Base-by-base conservation (phyloP, 2,329 filamentous ascomycete species). In the Hypoxylon sp. region DNA sequence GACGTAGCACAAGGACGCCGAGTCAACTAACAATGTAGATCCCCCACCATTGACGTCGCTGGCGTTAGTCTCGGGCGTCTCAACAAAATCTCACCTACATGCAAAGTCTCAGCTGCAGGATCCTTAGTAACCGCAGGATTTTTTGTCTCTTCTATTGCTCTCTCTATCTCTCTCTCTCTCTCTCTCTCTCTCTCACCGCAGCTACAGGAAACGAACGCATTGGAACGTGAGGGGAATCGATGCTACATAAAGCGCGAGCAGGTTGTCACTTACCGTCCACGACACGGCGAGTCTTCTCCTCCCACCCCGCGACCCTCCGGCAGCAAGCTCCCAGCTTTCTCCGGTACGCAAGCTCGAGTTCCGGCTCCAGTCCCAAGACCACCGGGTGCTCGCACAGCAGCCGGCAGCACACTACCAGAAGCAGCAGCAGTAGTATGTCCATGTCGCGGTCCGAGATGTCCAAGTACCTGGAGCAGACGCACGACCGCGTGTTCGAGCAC, bases 401-500 rank as follows among this genome's bases (percentile, higher is more conserved):
- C 49, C 57, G 56, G 62, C 47, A 52, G 59, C 47, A 52, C 59
- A n/a, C n/a, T n/a, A n/a, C n/a, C n/a, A n/a, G n/a, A n/a, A n/a
- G n/a, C n/a, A n/a, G n/a, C n/a, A n/a, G n/a, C n/a, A n/a, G n/a
- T n/a, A n/a, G n/a, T n/a, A n/a, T n/a, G n/a, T n/a, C n/a, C n/a
- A 70, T 70, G 68, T 62, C 68, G 1, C 45, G 65, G 20, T 58
- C 60, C 6, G 78, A 83, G 56, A 78, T 83, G 62, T 73, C 74
- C 62, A 73, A 75, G 60, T 88, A 88, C 71, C 82, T 88, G 58
- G 75, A 83, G 75, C 78, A 87, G 76, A 81, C 79, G 67, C 87
- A 90, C 73, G 84, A 88, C 68, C 80, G 81, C 58, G 82, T 90
- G 69, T 90, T 91, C 67, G 83, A 88, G 65, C 83, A 85, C 79